These are phyloP conservation scores for Cubamyces sp. DNA, from an alignment of 768 basidiomycete species.

Conservation along the genomic window DNA sequence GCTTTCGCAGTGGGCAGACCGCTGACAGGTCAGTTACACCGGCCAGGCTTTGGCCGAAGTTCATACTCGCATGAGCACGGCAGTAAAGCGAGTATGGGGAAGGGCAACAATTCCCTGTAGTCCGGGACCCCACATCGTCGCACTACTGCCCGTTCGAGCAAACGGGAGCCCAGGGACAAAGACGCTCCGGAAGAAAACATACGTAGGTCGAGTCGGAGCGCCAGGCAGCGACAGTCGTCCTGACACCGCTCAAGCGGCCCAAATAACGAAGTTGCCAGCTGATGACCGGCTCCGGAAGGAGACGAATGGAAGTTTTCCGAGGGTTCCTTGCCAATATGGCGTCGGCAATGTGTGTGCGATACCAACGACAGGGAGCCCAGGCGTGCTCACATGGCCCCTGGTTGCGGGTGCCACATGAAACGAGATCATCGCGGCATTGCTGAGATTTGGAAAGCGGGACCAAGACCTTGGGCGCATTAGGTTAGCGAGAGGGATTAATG, in stretches of 20 bases:
- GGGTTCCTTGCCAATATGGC: neutral
- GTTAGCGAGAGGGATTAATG: slow-evolving; percentile 13
- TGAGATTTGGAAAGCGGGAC: slow-evolving; percentile 2
- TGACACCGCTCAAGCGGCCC: neutral
- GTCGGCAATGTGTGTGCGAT: slow-evolving; percentile 6
- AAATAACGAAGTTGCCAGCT: neutral
- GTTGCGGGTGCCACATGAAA: slow-evolving; percentile 1
- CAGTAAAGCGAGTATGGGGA: too few relatives aligned
- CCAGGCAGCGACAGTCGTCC: slow-evolving; percentile 8
- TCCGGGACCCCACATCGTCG: too few relatives aligned
- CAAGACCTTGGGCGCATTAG: slow-evolving; percentile 4
- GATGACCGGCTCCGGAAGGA: neutral
- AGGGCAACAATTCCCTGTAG: too few relatives aligned
- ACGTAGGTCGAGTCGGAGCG: slow-evolving; percentile 4
- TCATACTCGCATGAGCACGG: too few relatives aligned
- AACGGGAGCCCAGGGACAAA: neutral
- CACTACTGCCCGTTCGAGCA: neutral
- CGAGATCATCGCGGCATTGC: slow-evolving; percentile 1
- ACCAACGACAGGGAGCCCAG: neutral
- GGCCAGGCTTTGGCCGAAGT: too few relatives aligned
- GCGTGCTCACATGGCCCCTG: slow-evolving; percentile 7
- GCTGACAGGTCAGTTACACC: too few relatives aligned
- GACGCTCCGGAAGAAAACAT: slow-evolving; percentile 9
- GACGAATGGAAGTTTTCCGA: slow-evolving; percentile 17
- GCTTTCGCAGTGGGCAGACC: neutral